Percentiles rank a stretch among this genome's conserved stretches.
Evolutionary conservation across 169 alveolate genomes (phyloP).

Genomic region (Toxoplasma gondii): DNA sequence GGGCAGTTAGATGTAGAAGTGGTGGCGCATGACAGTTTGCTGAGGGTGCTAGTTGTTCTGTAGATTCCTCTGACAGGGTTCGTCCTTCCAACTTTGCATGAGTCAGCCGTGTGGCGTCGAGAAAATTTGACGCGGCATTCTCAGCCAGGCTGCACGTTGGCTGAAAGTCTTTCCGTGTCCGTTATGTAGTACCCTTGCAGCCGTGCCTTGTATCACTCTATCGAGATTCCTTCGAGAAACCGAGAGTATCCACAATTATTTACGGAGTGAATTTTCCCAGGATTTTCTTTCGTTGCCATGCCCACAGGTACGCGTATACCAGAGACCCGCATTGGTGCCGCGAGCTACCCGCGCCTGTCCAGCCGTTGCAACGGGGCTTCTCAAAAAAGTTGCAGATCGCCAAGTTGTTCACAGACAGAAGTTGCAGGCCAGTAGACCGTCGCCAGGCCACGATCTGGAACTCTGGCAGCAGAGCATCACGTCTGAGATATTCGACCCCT

Average conservation of each 20-base stretch:
- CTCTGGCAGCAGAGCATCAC: not conserved
- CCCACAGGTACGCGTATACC: slow-evolving; percentile 33
- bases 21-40: not conserved
- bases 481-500: not conserved
- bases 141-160: no score
- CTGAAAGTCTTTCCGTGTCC: no score
- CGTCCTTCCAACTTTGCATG: no score
- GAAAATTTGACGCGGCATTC: no score
- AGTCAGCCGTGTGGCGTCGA: no score
- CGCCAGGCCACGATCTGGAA: not conserved
- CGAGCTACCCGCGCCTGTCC: slow-evolving; percentile 27
- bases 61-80: no score
- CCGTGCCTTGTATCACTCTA: no score
- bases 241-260: no score
- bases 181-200: no score
- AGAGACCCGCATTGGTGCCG: slow-evolving; percentile 24
- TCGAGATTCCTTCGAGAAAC: no score
- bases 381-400: not conserved
- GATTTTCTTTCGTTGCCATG: not conserved
- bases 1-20: not conserved
- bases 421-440: no score
- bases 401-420: not conserved
- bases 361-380: not conserved
- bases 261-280: no score
- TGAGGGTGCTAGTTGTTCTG: not conserved